Evolutionary conservation across 208 protist genomes (phyloP).

Genomic region (Lotmaria passim): DNA sequence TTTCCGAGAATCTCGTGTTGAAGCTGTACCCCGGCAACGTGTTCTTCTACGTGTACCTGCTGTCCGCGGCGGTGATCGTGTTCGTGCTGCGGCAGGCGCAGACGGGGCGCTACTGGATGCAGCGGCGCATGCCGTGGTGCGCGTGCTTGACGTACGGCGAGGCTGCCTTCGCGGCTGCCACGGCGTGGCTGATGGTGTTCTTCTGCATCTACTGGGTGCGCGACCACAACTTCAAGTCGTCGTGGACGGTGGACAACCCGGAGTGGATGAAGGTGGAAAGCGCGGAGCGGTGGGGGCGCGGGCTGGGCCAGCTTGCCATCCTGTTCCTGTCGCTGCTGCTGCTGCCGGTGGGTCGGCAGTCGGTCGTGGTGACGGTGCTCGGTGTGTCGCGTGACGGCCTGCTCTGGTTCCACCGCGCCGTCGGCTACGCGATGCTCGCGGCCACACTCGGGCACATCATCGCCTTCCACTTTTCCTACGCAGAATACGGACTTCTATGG

Average conservation of each 20-base stretch:
- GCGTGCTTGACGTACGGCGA: slow-evolving; percentile 38
- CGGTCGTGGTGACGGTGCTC: slow-evolving; percentile 49
- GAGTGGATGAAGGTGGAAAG: slow-evolving; percentile 10
- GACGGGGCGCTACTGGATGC: slow-evolving; percentile 26
- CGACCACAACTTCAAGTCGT: slow-evolving; percentile 64
- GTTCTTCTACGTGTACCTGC: slow-evolving; percentile 65
- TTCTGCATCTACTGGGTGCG: slow-evolving; percentile 73
- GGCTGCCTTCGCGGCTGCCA: slow-evolving; percentile 34
- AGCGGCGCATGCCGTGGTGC: slow-evolving; percentile 27
- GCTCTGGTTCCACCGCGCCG: slow-evolving; percentile 59
- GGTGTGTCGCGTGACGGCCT: slow-evolving; percentile 60
- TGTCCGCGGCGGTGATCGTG: slow-evolving; percentile 29
- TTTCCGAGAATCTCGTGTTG: slow-evolving; percentile 38
- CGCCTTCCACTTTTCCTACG: slow-evolving; percentile 32
- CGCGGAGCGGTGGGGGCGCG: slow-evolving; percentile 49
- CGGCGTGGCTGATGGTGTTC: slow-evolving; percentile 34
- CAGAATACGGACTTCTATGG: slow-evolving; percentile 32
- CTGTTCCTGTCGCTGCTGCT: slow-evolving; percentile 66
- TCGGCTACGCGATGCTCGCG: slow-evolving; percentile 44
- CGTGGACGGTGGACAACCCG: slow-evolving; percentile 10
- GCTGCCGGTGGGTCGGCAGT: slow-evolving; percentile 56
- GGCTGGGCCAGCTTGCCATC: slow-evolving; percentile 59
- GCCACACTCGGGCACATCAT: slow-evolving; percentile 39
- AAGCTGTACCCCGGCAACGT: slow-evolving; percentile 74
- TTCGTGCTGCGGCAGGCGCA: slow-evolving; percentile 38